A percentile compares a stretch with the other conserved stretches of the same genome.
Evolutionary conservation across 202 grass and related monocot genomes (phyloP).

Genomic region (Carex arenaria): DNA sequence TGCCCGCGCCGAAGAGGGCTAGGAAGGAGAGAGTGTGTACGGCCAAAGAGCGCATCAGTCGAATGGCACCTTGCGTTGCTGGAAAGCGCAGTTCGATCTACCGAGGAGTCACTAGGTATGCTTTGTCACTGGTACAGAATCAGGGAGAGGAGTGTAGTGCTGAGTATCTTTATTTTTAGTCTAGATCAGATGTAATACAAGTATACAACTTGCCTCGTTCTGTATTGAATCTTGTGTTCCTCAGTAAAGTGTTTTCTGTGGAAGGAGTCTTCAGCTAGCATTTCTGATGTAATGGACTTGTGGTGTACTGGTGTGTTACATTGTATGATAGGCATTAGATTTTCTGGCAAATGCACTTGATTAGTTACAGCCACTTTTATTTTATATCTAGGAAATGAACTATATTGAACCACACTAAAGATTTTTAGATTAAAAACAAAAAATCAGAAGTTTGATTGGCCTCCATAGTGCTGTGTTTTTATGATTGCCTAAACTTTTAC

Average conservation of each 20-base stretch:
- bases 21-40: slow-evolving; percentile 93
- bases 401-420: not conserved
- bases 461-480: not conserved
- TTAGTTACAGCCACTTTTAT: not conserved
- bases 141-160: not conserved
- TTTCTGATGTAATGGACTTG: not conserved
- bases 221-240: not conserved
- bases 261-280: not conserved
- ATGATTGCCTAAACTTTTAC: not conserved
- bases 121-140: slow-evolving; percentile 9
- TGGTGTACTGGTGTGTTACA: not conserved
- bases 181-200: not conserved
- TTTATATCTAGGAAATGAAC: not conserved
- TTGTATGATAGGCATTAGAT: not conserved
- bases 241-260: not conserved
- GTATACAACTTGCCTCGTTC: not conserved
- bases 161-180: not conserved
- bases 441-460: not conserved
- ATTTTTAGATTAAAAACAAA: not conserved
- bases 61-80: slow-evolving; percentile 90
- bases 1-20: slow-evolving; percentile 48
- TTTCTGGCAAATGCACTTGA: not conserved
- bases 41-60: slow-evolving; percentile 99
- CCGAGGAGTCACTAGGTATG: slow-evolving; percentile 87
- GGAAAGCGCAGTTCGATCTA: slow-evolving; percentile 99